Conservation (phyloP, 2,329 filamentous ascomycete genomes). For the Microdochium bolleyi region DNA sequence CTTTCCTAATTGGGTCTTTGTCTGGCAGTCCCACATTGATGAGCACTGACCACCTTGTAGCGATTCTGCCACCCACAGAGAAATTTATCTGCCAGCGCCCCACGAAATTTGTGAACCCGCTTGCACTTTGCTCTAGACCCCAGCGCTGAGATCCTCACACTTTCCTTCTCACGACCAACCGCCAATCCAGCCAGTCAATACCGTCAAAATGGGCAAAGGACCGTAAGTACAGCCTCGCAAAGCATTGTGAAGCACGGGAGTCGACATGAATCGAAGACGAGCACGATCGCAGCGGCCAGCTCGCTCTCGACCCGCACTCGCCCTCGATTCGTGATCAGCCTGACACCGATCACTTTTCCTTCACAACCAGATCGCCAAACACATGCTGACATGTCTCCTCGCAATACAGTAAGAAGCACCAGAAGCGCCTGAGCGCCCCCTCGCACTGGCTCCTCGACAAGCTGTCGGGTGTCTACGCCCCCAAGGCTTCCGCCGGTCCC, state of each 20-base stretch:
- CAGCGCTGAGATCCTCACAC: constrained; percentile 6
- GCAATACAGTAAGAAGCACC: constrained; percentile 83
- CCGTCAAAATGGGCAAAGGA: constrained; percentile 38
- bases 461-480: constrained; percentile 83
- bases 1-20: no score
- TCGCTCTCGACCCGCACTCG: background rate
- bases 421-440: constrained; percentile 98
- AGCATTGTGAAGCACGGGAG: background rate
- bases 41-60: no score
- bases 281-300: background rate
- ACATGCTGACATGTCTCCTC: constrained; percentile 19
- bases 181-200: constrained; percentile 23
- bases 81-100: no score
- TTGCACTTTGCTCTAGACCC: constrained; percentile 2
- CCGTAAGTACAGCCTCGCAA: constrained; percentile 36
- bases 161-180: constrained; percentile 13
- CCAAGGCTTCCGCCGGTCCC: constrained; percentile 72
- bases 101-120: background rate
- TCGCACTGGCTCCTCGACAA: constrained; percentile 99
- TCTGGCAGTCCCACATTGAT: no score
- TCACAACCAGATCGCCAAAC: constrained; percentile 7
- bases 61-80: no score
- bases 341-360: background rate
- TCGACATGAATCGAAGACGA: background rate
- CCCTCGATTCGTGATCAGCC: background rate